Evolutionary conservation across 352 stramenopile genomes (phyloP), one percentile per base, ranked within the genome.

Genomic region (Pythium periplocum): DNA sequence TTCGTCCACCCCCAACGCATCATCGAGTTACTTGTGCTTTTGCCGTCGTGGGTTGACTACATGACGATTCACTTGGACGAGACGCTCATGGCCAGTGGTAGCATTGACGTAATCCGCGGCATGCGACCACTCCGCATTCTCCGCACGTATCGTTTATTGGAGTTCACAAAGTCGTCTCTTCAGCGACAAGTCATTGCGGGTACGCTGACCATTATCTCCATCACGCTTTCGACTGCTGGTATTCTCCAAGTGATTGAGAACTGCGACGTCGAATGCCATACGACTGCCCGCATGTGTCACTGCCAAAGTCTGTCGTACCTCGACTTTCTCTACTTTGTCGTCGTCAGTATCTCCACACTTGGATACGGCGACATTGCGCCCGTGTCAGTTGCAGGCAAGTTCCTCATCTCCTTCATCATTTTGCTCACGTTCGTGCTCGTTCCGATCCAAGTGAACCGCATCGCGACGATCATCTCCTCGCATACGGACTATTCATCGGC

Each of bases 281-380:
- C 51, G 12, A 9, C 17, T 64, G 3, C 47, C 17, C 7, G 30
- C 3, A 17, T 83, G 55, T 54, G 48, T 59, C 11, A 64, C 12
- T 92, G 82, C 47, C 76, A 83, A 11, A 68, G 85, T 48, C 64
- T 86, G 17, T 72, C 70, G 11, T 89, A 86, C 56, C 68, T 87
- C 34, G 74, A 92, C 49, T 76, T 87, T 55, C 67, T 92, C 31
- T 92, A 92, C 60, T 90, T 90, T 53, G 78, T 87, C 17, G 70
- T 92, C 30, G 82, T 92, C n/a, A 92, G 80, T 36, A 92, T 93
- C 36, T 90, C 82, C 2, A 93, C 85, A 4, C 69, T 95, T 7
- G 84, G 85, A 2, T 95, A 93, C 52, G 85, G 85, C 3, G 85
- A 95, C 48, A 86, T 95, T 26, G 66, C 66, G 11, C 83, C 81